Evolutionary conservation across 2,329 filamentous ascomycete species (phyloP), one percentile per base, ranked within the genome.

Genomic region (Cercospora janseana): DNA sequence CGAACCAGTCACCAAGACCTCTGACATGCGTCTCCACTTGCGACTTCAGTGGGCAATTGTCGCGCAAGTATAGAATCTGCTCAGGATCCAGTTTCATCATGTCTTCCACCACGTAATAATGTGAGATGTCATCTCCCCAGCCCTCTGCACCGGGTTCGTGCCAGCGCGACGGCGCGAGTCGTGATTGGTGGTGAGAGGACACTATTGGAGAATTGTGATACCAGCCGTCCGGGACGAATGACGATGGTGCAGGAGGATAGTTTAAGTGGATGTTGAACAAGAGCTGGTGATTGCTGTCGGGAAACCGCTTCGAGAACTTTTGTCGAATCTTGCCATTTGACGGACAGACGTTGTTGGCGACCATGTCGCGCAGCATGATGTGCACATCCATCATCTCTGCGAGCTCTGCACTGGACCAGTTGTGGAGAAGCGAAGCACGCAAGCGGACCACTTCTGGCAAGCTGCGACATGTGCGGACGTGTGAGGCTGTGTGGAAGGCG

Each of bases 31-130:
- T 64, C 61, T 83, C 77, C 4, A 84, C 80, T 62, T 81, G 76
- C 9, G 75, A 70, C 63, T 82, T 83, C 7, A 77, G 59, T 26
- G 74, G 75, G 32, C 77, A 77, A 55, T 80, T 72, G 54, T 82
- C 77, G 48, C 75, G 75, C 48, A 84, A 63, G 70, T 75, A 79
- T 54, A 84, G 60, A 6, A 83, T 70, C 63, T 83, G 79, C 29
- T 75, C 77, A 0, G 81, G 81, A 51, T 82, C 76, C 28, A 84
- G 69, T 65, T 84, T 84, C 66, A 83, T 70, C 75, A 83, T 81
- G 54, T 83, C 80, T 58, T 84, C 79, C 3, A 84, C 75, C 4
- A 83, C 71, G 57, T 84, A 83, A 63, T 83, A 83, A 54, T 83
- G 80, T 10, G 74, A 71, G 42, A 83, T 79, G 48, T 83, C 80